These are phyloP conservation scores for Colletotrichum tanaceti DNA, from an alignment of 2,329 filamentous ascomycete species.

Conservation along the genomic window DNA sequence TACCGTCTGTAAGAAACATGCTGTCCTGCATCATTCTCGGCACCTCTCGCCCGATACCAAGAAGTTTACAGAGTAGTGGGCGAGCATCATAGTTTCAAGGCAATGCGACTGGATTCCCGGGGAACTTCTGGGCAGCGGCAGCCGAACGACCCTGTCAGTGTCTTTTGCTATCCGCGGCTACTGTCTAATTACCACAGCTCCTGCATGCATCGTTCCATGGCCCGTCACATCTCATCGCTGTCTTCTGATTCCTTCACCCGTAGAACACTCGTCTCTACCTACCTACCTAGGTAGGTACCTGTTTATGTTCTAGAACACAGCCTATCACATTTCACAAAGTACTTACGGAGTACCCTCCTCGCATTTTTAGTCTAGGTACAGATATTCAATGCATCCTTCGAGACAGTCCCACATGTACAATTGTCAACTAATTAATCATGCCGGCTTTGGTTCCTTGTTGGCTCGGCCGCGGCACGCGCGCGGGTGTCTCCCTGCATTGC, in stretches of 20 bases:
- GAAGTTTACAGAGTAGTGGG: background rate
- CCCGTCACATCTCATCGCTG: background rate
- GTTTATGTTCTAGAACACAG: slow-evolving; percentile 4
- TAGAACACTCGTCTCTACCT: background rate
- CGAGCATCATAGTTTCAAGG: background rate
- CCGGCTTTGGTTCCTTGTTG: background rate
- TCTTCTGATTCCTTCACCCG: background rate
- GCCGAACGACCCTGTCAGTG: background rate
- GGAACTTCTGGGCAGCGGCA: background rate
- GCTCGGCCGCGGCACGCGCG: background rate
- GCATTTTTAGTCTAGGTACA: too few relatives aligned
- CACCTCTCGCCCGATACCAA: too few relatives aligned
- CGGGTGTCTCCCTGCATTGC: too few relatives aligned
- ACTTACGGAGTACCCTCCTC: background rate
- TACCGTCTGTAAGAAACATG: background rate
- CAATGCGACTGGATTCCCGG: background rate
- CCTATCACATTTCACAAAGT: background rate
- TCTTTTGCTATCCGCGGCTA: background rate
- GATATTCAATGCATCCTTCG: background rate
- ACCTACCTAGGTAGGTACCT: too few relatives aligned
- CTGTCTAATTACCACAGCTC: background rate
- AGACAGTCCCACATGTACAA: background rate
- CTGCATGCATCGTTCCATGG: slow-evolving; percentile 14
- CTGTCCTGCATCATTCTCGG: background rate
- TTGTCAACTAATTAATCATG: background rate